These are phyloP conservation scores for Picea mariana DNA, from an alignment of 83 land plant genomes.

Conservation along the genomic window DNA sequence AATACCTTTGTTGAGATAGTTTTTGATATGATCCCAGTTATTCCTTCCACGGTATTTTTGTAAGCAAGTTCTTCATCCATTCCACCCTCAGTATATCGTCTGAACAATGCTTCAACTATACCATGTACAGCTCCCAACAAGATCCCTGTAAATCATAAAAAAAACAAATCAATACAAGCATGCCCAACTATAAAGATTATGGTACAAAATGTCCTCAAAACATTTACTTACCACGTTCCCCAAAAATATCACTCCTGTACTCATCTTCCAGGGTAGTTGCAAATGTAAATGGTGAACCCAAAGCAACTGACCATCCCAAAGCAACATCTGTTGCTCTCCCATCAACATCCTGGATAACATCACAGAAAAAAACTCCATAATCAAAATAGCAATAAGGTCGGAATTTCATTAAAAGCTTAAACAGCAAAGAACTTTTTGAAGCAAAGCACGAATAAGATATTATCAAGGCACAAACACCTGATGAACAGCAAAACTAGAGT, in stretches of 20 bases:
- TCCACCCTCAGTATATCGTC: too few species aligned
- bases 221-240: constrained; percentile 74
- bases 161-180: not conserved
- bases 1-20: constrained; percentile 95
- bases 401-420: too few species aligned
- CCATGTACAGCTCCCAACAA: too few species aligned
- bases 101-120: too few species aligned
- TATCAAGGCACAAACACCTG: constrained; percentile 49
- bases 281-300: too few species aligned
- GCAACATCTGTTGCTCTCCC: constrained; percentile 98
- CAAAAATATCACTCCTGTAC: constrained; percentile 96
- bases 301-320: constrained; percentile 93
- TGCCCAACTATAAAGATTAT: not conserved
- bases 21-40: constrained; percentile 37
- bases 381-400: not conserved
- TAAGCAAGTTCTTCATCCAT: too few species aligned
- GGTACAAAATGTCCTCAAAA: constrained; percentile 11
- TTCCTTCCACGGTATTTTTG: too few species aligned
- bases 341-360: constrained; percentile 78
- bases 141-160: constrained; percentile 57
- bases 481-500: constrained; percentile 96
- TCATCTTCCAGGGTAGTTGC: constrained; percentile 94
- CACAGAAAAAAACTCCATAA: not conserved
- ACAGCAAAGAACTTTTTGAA: too few species aligned
- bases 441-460: constrained; percentile 25